A percentile compares a stretch with the other conserved stretches of the same genome.
Evolutionary conservation across 495 filamentous ascomycete species (phyloP).

Genomic region (Corynascus novoguineensis): DNA sequence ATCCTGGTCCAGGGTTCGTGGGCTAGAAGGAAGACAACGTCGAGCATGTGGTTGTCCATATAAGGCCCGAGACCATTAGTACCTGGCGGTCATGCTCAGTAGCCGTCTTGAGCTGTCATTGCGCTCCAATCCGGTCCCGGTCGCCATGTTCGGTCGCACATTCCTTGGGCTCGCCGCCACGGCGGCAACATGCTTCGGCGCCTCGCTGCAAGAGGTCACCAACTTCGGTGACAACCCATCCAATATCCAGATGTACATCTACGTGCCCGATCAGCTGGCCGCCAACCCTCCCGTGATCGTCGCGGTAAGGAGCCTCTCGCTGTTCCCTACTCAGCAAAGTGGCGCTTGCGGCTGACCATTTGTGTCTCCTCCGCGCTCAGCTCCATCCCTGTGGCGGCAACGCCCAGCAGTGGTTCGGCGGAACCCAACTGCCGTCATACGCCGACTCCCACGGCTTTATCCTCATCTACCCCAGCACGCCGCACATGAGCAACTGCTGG

Average conservation of each 20-base stretch:
- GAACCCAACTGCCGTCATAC: constrained; percentile 33
- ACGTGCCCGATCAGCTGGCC: constrained; percentile 37
- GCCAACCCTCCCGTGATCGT: constrained; percentile 34
- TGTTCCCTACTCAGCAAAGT: no score
- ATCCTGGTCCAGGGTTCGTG: background rate
- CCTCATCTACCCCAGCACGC: constrained; percentile 47
- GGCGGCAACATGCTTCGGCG: constrained; percentile 19
- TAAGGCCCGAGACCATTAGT: background rate
- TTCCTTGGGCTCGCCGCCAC: constrained; percentile 20
- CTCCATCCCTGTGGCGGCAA: constrained; percentile 37
- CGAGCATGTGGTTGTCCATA: background rate
- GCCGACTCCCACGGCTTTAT: constrained; percentile 50
- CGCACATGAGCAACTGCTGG: constrained; percentile 51
- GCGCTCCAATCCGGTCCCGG: background rate
- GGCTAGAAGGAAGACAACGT: no score
- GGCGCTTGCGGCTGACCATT: no score
- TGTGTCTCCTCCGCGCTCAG: no score
- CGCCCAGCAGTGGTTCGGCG: constrained; percentile 30
- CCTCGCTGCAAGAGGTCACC: constrained; percentile 35
- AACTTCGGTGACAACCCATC: constrained; percentile 37
- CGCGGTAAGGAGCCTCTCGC: constrained; percentile 26
- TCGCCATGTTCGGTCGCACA: constrained; percentile 19
- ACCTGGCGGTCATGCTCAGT: background rate
- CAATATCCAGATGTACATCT: constrained; percentile 36
- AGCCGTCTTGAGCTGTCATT: background rate